A percentile compares a stretch with the other conserved stretches of the same genome.
phyloP scores from a whole-genome alignment of 2,329 filamentous ascomycete species.

The Pseudogymnoascus sp. region DNA sequence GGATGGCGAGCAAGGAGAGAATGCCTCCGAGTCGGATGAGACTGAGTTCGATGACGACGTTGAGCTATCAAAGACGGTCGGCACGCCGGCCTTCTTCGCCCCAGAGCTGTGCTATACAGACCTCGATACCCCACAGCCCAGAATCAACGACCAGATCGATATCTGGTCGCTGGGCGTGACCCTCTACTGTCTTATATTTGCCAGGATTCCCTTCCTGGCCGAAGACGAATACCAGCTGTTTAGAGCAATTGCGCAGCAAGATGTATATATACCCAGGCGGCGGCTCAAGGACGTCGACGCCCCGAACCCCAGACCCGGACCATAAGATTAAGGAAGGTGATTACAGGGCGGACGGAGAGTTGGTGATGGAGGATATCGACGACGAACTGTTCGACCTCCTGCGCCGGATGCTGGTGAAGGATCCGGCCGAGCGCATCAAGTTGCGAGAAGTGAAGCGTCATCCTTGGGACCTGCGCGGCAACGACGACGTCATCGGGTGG shows the following conservation, averaged over 20 bases:
- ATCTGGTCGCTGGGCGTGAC: slow-evolving; percentile 97
- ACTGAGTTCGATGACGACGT: slow-evolving; percentile 86
- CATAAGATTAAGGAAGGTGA: slow-evolving; percentile 47
- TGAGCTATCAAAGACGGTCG: slow-evolving; percentile 96
- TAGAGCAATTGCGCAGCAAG: slow-evolving; percentile 80
- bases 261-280: slow-evolving; percentile 79
- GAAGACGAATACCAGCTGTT: slow-evolving; percentile 92
- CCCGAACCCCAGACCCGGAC: slow-evolving; percentile 30
- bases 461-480: slow-evolving; percentile 77
- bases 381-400: slow-evolving; percentile 74
- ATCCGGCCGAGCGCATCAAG: slow-evolving; percentile 81
- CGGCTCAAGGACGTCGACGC: slow-evolving; percentile 72
- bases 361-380: slow-evolving; percentile 81
- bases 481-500: slow-evolving; percentile 71
- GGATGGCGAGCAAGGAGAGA: slow-evolving; percentile 73
- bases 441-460: slow-evolving; percentile 90
- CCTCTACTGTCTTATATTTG: slow-evolving; percentile 90
- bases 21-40: slow-evolving; percentile 71
- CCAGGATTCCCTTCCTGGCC: slow-evolving; percentile 86
- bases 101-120: slow-evolving; percentile 93
- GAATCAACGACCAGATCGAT: slow-evolving; percentile 88
- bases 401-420: slow-evolving; percentile 74
- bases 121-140: slow-evolving; percentile 59
- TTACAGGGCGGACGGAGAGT: slow-evolving; percentile 69
- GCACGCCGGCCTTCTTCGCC: slow-evolving; percentile 94